Percentiles rank a stretch among this genome's conserved stretches.
Conservation (phyloP, 108 stramenopile genomes). For the Cyclotella choctawhatcheeana region DNA sequence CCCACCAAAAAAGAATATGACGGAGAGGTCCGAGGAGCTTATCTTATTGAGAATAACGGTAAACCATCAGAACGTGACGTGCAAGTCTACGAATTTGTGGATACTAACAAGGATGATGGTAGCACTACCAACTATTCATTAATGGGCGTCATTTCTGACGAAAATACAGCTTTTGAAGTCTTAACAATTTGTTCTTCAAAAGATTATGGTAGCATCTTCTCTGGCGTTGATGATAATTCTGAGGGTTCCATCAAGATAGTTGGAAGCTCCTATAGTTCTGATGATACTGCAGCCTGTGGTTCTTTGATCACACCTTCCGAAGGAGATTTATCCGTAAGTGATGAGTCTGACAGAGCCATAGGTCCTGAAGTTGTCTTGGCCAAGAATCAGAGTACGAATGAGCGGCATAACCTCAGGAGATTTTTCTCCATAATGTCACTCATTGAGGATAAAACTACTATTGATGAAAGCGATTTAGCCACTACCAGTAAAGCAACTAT, state of each 20-base stretch:
- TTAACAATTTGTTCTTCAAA: background rate
- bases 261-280: background rate
- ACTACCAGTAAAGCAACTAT: background rate
- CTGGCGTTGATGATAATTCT: background rate
- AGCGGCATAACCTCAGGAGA: background rate
- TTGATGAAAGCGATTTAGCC: background rate
- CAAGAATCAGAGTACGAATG: background rate
- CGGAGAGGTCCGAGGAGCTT: background rate
- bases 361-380: background rate
- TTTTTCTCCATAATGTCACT: background rate
- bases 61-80: too few species aligned
- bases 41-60: background rate
- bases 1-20: background rate
- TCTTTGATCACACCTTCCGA: background rate
- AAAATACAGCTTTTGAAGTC: background rate
- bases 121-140: background rate
- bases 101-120: background rate
- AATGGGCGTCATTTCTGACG: background rate
- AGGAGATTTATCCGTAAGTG: background rate
- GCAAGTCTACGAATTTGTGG: background rate
- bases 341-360: background rate
- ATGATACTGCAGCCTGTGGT: background rate
- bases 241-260: background rate
- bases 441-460: background rate
- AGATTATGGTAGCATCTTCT: background rate